These are phyloP conservation scores for Pseudocercospora fijiensis DNA, from an alignment of 2,329 filamentous ascomycete genomes.

Conservation along the genomic window DNA sequence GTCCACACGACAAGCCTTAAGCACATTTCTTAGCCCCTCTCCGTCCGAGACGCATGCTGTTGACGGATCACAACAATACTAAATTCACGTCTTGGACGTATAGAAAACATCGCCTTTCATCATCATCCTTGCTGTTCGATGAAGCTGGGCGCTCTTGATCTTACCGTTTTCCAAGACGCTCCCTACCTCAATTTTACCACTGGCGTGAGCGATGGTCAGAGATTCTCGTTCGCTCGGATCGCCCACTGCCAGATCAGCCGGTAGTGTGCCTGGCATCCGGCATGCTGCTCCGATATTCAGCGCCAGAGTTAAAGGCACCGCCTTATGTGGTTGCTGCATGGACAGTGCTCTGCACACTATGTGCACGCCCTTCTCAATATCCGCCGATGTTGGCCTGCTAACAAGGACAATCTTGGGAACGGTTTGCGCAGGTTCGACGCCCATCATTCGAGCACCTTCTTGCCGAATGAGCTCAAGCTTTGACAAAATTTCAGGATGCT, in stretches of 20 bases:
- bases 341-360: conserved; percentile 47
- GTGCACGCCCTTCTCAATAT: conserved; percentile 31
- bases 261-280: conserved; percentile 36
- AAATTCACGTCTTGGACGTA: conserved; percentile 12
- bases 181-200: conserved; percentile 34
- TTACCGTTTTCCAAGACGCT: conserved; percentile 28
- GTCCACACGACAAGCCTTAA: background rate
- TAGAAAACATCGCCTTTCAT: conserved; percentile 37
- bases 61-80: background rate
- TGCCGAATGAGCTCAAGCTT: conserved; percentile 59
- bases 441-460: conserved; percentile 61
- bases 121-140: conserved; percentile 34
- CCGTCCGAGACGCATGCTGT: background rate
- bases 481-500: conserved; percentile 49
- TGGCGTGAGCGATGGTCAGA: conserved; percentile 34
- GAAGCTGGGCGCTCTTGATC: conserved; percentile 33
- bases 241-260: conserved; percentile 19
- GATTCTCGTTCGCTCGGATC: conserved; percentile 23
- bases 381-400: conserved; percentile 31
- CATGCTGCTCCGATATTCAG: conserved; percentile 45
- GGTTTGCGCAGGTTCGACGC: conserved; percentile 52
- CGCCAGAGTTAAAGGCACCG: conserved; percentile 46
- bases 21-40: background rate
- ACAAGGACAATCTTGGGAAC: conserved; percentile 65
- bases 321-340: conserved; percentile 46